Evolutionary conservation across 306 rosid species (phyloP), one percentile per base, ranked within the genome.

Genomic region (Lablab purpureus): DNA sequence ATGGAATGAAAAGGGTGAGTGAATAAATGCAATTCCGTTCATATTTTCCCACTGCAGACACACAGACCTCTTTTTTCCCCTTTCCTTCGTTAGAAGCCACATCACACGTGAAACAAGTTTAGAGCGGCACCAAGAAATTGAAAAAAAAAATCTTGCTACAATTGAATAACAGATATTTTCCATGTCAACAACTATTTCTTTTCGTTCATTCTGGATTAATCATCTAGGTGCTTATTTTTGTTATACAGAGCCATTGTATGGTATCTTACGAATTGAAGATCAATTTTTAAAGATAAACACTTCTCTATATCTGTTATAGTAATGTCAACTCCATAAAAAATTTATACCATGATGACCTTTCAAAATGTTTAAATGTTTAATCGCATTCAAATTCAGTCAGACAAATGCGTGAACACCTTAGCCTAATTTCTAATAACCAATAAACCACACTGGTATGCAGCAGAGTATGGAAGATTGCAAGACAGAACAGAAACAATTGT

Each of bases 61-160:
- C 2, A 22, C 3, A 21, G 2, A 4, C 6, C 5, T 25, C 17
- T 27, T 5, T 28, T 23, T 27, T 10, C 36, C 36, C 30, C 21
- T 27, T 27, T 59, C 67, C 32, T 12, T 58, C 14, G 15, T 58
- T 5, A 25, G 8, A 58, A 23, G 72, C 13, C 21, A 27, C 7
- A n/a, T n/a, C 45, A 32, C 18, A 17, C 13, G 43, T 63, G 69
- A 63, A 17, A 34, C 69, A 63, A 34, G 17, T 17, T 63, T 63
- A 63, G 69, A 47, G 71, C 71, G 71, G 71, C 71, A 65, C n/a
- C 71, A 36, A 36, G 9, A 65, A 65, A 36, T 65, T 65, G 71
- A 34, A 63, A 34, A 64, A n/a, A 8, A 15, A 6, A 30, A 28
- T 30, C 8, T 1, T 34, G 9, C 37, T 32, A 32, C 4, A 32